Evolutionary conservation across 495 filamentous ascomycete genomes (phyloP).

Genomic region (Neurospora tetrasperma): DNA sequence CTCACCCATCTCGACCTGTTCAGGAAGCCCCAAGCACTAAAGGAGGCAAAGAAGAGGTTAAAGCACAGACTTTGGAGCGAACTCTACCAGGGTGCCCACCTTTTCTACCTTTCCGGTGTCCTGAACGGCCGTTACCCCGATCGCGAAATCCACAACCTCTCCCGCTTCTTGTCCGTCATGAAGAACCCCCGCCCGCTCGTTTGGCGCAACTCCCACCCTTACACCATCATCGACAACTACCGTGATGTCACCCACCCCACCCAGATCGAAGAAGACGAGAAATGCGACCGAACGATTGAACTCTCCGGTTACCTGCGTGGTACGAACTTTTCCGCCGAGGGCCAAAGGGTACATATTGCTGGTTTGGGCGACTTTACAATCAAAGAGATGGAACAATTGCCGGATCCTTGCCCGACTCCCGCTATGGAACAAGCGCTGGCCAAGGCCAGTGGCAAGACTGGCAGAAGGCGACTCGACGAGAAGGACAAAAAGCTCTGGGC

Average conservation of each 20-base stretch:
- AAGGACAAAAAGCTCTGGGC: slow-evolving; percentile 94
- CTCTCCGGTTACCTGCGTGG: slow-evolving; percentile 91
- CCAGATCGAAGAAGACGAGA: slow-evolving; percentile 72
- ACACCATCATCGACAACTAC: slow-evolving; percentile 85
- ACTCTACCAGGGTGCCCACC: slow-evolving; percentile 88
- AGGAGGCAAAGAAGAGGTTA: slow-evolving; percentile 85
- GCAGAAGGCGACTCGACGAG: slow-evolving; percentile 70
- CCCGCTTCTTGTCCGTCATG: slow-evolving; percentile 92
- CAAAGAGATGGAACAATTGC: slow-evolving; percentile 70
- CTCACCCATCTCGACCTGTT: slow-evolving; percentile 94
- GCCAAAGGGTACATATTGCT: slow-evolving; percentile 82
- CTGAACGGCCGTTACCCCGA: slow-evolving; percentile 95
- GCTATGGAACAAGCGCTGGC: slow-evolving; percentile 75
- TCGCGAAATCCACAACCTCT: slow-evolving; percentile 90
- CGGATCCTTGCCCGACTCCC: slow-evolving; percentile 93
- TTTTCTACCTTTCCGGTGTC: slow-evolving; percentile 93
- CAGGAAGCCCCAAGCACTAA: slow-evolving; percentile 78
- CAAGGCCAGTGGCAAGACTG: slow-evolving; percentile 70
- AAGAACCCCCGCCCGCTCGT: slow-evolving; percentile 92
- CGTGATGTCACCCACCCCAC: slow-evolving; percentile 90
- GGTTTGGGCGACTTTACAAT: slow-evolving; percentile 90
- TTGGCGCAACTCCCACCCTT: slow-evolving; percentile 96
- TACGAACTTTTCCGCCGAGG: slow-evolving; percentile 85
- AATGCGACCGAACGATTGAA: slow-evolving; percentile 81
- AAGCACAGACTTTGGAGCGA: slow-evolving; percentile 97